These are phyloP conservation scores for Ganoderma lucidum DNA, from an alignment of 1,284 basidiomycete species.

Conservation along the genomic window DNA sequence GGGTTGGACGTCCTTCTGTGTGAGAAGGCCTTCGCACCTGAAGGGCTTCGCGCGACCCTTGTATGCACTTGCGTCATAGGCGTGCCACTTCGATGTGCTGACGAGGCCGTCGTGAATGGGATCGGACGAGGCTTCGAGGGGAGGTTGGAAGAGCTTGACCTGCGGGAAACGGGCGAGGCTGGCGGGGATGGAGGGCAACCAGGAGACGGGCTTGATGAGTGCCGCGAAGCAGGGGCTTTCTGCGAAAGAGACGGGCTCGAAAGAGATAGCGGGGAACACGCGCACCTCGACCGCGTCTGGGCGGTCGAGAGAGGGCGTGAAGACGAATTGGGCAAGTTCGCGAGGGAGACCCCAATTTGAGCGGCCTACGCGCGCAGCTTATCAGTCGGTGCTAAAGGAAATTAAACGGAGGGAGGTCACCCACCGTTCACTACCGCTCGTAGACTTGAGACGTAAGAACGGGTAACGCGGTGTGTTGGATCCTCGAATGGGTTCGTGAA, in stretches of 20 bases:
- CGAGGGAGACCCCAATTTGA: slow-evolving; percentile 30
- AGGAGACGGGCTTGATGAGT: slow-evolving; percentile 30
- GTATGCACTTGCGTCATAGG: slow-evolving; percentile 18
- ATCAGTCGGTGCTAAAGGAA: not conserved
- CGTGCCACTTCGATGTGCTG: slow-evolving; percentile 23
- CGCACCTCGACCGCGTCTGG: slow-evolving; percentile 28
- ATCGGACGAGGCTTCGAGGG: slow-evolving; percentile 23
- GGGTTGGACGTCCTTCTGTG: slow-evolving; percentile 19
- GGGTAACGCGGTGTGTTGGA: slow-evolving; percentile 26
- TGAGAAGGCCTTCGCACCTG: slow-evolving; percentile 24
- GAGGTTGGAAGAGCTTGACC: slow-evolving; percentile 30
- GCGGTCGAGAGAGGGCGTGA: slow-evolving; percentile 28
- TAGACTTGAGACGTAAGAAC: slow-evolving; percentile 27
- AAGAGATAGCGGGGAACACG: slow-evolving; percentile 29
- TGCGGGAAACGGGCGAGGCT: slow-evolving; percentile 23
- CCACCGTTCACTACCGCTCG: slow-evolving; percentile 26
- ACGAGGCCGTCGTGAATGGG: slow-evolving; percentile 23
- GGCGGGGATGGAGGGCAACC: slow-evolving; percentile 27
- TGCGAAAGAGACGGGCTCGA: slow-evolving; percentile 25
- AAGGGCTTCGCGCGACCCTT: slow-evolving; percentile 26
- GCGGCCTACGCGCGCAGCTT: slow-evolving; percentile 16
- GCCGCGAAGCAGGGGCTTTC: slow-evolving; percentile 28
- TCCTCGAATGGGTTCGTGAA: slow-evolving; percentile 29
- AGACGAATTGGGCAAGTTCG: slow-evolving; percentile 31
- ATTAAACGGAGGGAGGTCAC: not conserved